Evolutionary conservation across 1,139 yeast species (phyloP).

Genomic region (Zygoascus hellenicus): DNA sequence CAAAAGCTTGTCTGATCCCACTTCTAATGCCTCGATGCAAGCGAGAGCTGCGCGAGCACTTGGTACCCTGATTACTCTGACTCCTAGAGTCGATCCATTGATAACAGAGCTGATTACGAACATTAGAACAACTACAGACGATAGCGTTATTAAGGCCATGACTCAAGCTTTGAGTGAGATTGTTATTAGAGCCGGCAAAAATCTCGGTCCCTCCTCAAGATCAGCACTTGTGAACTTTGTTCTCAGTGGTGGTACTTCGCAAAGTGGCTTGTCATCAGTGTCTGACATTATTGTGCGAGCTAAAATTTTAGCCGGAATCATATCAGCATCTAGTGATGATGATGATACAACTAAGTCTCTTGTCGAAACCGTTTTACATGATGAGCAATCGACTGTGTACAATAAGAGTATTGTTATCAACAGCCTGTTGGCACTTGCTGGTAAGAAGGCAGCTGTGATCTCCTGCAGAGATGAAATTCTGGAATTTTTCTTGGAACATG

Average conservation of each 20-base stretch:
- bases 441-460: background rate
- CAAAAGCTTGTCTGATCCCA: constrained; percentile 74
- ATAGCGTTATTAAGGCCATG: constrained; percentile 80
- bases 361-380: constrained; percentile 50
- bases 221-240: constrained; percentile 64
- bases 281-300: constrained; percentile 39
- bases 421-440: constrained; percentile 74
- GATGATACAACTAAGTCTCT: constrained; percentile 62
- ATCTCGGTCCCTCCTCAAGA: constrained; percentile 71
- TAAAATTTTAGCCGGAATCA: constrained; percentile 67
- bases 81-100: constrained; percentile 90
- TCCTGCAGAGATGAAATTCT: background rate
- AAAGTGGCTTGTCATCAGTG: background rate
- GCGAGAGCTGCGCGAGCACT: constrained; percentile 86
- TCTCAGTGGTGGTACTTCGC: constrained; percentile 53
- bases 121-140: constrained; percentile 49
- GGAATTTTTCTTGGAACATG: constrained; percentile 28
- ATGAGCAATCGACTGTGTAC: constrained; percentile 7
- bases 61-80: constrained; percentile 80
- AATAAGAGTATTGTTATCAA: constrained; percentile 39
- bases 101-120: constrained; percentile 78
- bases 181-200: constrained; percentile 70
- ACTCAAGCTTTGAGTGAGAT: constrained; percentile 81
- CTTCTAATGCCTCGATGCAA: constrained; percentile 59
- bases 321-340: constrained; percentile 42